These are phyloP conservation scores for Sarocladium strictum DNA, from an alignment of 2,329 filamentous ascomycete species.

Conservation along the genomic window DNA sequence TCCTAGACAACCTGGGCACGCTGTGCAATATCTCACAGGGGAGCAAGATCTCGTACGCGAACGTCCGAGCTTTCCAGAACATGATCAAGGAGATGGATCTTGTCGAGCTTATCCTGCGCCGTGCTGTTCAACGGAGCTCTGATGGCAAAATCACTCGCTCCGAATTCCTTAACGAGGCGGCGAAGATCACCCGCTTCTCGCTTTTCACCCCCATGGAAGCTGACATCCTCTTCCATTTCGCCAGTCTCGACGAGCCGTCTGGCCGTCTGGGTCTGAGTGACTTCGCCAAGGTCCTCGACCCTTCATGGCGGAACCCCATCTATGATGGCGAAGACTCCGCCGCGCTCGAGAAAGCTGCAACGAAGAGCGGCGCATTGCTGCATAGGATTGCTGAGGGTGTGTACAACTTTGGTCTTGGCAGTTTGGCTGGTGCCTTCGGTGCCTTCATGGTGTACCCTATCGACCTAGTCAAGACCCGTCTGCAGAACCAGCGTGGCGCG, in stretches of 20 bases:
- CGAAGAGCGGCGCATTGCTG: conserved; percentile 38
- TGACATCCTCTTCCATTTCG: conserved; percentile 98
- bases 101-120: conserved; percentile 86
- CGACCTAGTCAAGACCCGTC: conserved; percentile 94
- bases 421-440: conserved; percentile 89
- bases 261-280: conserved; percentile 76
- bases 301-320: conserved; percentile 71
- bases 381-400: conserved; percentile 59
- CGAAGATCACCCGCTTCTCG: conserved; percentile 85
- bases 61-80: conserved; percentile 96
- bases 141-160: conserved; percentile 92
- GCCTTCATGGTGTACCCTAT: conserved; percentile 99
- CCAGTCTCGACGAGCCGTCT: conserved; percentile 82
- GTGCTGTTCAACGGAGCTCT: conserved; percentile 72
- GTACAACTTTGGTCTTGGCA: conserved; percentile 88
- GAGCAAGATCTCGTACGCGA: conserved; percentile 95
- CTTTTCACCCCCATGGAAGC: conserved; percentile 98
- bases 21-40: conserved; percentile 91
- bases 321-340: conserved; percentile 44
- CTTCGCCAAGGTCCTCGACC: conserved; percentile 92
- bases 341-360: conserved; percentile 29
- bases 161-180: conserved; percentile 92
- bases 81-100: conserved; percentile 97
- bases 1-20: conserved; percentile 83
- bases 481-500: conserved; percentile 90